phyloP scores from a whole-genome alignment of 768 basidiomycete species.

The Tricholoma sp. region DNA sequence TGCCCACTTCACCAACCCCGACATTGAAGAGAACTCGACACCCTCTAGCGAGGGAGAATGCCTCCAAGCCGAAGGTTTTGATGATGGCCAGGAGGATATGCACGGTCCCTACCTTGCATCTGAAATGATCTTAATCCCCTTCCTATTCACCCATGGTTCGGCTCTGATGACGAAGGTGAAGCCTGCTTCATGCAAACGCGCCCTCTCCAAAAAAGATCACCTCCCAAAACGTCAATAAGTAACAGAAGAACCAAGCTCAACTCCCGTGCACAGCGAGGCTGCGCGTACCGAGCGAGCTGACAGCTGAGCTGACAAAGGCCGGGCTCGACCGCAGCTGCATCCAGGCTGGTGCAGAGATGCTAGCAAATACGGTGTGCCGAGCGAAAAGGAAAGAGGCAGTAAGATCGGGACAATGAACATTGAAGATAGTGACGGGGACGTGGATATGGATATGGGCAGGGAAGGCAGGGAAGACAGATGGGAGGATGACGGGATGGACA shows the following conservation, averaged over 20 bases:
- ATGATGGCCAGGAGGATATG: conserved; percentile 84
- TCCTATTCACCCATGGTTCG: no score
- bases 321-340: conserved; percentile 87
- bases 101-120: conserved; percentile 14
- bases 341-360: conserved; percentile 78
- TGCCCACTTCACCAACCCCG: conserved; percentile 97
- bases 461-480: conserved; percentile 33
- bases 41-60: conserved; percentile 95
- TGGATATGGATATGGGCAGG: conserved; percentile 45
- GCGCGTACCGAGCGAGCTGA: conserved; percentile 73
- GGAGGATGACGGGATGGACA: conserved; percentile 40
- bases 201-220: conserved; percentile 76
- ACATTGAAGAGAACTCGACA: conserved; percentile 97
- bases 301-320: conserved; percentile 75
- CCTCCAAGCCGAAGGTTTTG: conserved; percentile 92
- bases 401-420: conserved; percentile 48
- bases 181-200: conserved; percentile 52
- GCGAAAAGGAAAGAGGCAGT: conserved; percentile 62
- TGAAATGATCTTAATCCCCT: not conserved
- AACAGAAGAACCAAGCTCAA: conserved; percentile 70
- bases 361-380: conserved; percentile 75
- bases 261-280: conserved; percentile 72
- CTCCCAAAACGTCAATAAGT: no score
- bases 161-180: conserved; percentile 84
- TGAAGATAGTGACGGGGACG: conserved; percentile 32